Base-by-base conservation (phyloP, 768 basidiomycete genomes). In the Hericium rajendrae region DNA sequence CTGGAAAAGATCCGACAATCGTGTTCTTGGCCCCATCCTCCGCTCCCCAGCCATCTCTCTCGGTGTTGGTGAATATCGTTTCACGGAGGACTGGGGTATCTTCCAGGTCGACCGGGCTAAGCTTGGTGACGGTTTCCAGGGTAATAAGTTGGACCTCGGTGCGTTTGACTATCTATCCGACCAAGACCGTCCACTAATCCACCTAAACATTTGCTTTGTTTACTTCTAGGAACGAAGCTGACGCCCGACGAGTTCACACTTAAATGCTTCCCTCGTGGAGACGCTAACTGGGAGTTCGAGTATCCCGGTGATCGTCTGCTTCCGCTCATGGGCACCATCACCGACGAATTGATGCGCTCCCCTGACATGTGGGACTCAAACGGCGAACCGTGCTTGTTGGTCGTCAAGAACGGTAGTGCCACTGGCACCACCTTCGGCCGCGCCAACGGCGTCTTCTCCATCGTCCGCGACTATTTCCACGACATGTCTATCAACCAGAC, bases 101-200 rank as follows among this genome's bases (percentile, higher is more conserved):
- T 60, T 70, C 60, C 51, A 59, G 60, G 28, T 68, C 38, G 40
- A 66, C 54, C 55, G 59, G 40, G 37, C 46, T 58, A 62, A 71
- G 65, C 54, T 74, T 57, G 55, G 55, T 26, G 38, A 61, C 6
- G 59, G 61, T 60, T 73, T 73, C 58, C 48, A 62, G 57, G 73
- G 73, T 41, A 74, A 74, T 52, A 62, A 55, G 53, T 41, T 74
- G 1, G 68, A 70, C 62, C 65, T 74, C 11, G 73, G 70, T 71
- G 64, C 55, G 61, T 71, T 64, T 62, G 60, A 64, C 51, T 3
- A 41, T n/a, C n/a, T 53, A 60, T 67, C 62, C 50, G 11, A 65
- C 65, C 62, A 62, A 64, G 63, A 48, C 57, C 26, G 59, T 58
- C 57, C 62, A 63, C 46, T 60, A 65, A 64, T 64, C 49, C 40